These are phyloP conservation scores for Euphrasia arctica DNA, from an alignment of 305 asterid species.

Conservation along the genomic window DNA sequence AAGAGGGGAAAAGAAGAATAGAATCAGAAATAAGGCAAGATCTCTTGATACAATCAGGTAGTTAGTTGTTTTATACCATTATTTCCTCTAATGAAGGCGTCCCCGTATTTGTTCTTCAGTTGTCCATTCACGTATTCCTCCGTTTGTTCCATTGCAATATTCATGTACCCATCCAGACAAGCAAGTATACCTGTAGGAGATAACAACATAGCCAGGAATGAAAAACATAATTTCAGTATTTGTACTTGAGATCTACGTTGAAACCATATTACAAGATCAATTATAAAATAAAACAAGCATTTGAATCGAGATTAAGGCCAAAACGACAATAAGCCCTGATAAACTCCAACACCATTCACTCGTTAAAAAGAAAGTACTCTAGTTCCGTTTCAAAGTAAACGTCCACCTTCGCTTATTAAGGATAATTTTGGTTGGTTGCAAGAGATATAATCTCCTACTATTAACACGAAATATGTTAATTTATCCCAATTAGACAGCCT, in stretches of 20 bases:
- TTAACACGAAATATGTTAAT: too few relatives aligned
- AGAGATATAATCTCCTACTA: too few relatives aligned
- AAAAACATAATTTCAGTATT: background rate
- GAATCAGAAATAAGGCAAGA: background rate
- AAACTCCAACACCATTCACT: background rate
- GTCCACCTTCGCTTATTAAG: background rate
- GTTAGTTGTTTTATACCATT: slow-evolving; percentile 47
- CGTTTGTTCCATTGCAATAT: slow-evolving; percentile 98
- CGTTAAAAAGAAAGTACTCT: background rate
- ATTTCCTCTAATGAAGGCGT: slow-evolving; percentile 96
- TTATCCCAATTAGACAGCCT: too few relatives aligned
- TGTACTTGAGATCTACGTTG: too few relatives aligned
- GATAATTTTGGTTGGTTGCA: background rate
- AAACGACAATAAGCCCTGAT: background rate
- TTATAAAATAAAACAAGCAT: background rate
- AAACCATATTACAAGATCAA: too few relatives aligned
- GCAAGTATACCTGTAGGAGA: slow-evolving; percentile 73
- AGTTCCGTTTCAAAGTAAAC: background rate
- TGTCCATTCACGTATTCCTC: slow-evolving; percentile 98
- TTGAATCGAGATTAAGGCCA: background rate
- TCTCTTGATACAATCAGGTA: background rate
- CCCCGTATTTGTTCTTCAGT: slow-evolving; percentile 93
- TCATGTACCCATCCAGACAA: slow-evolving; percentile 98
- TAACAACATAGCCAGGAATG: background rate
- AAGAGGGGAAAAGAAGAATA: background rate